A percentile compares a stretch with the other conserved stretches of the same genome.
Evolutionary conservation across 2,329 filamentous ascomycete species (phyloP).

Genomic region (Apiospora phragmitis): DNA sequence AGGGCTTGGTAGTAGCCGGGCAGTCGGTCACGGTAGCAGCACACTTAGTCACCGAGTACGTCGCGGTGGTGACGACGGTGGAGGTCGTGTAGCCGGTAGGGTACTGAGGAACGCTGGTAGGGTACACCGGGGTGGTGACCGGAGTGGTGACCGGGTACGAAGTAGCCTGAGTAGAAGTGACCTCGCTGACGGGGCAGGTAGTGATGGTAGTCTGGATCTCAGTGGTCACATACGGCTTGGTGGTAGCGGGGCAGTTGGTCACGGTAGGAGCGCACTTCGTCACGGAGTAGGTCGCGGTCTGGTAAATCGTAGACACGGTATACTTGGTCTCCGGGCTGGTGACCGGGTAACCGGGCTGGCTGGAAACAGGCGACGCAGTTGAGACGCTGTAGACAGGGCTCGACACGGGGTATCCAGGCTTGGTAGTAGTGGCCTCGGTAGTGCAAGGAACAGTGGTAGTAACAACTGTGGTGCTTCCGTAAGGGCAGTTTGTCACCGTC

Average conservation of each 20-base stretch:
- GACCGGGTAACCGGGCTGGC: background rate
- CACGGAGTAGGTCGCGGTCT: background rate
- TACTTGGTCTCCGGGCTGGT: background rate
- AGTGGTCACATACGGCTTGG: background rate
- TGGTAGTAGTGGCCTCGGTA: no score
- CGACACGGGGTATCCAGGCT: background rate
- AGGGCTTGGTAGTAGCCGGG: constrained; percentile 5
- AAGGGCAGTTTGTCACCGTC: no score
- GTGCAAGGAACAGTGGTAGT: no score
- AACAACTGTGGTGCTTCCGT: no score
- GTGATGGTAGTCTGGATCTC: background rate
- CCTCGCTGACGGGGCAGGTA: background rate
- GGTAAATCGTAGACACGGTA: background rate
- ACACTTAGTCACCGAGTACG: background rate
- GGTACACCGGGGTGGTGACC: background rate
- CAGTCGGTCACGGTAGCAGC: constrained; percentile 1
- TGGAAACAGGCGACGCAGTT: background rate
- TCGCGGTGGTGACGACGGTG: background rate
- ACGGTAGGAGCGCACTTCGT: background rate
- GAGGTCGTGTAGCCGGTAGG: background rate
- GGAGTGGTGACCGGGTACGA: background rate
- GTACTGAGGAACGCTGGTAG: background rate
- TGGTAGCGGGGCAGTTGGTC: background rate
- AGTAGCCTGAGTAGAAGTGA: background rate
- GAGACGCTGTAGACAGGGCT: background rate